phyloP scores from a whole-genome alignment of 2,329 filamentous ascomycete genomes.

The Penicillium capsulatum region DNA sequence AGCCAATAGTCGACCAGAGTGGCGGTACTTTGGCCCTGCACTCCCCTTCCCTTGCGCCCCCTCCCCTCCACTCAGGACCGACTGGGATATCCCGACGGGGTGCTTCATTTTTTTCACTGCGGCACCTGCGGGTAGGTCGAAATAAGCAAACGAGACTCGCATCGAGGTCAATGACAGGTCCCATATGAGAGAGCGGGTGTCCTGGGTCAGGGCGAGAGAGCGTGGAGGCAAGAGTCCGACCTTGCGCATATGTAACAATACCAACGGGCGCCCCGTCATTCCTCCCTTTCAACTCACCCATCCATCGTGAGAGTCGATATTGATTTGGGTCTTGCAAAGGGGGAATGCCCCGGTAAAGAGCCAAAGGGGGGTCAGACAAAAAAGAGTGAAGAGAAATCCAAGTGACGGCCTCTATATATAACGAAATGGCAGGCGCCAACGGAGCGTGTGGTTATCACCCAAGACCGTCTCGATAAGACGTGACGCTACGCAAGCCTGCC shows the following conservation, averaged over 20 bases:
- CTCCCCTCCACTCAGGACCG: slow-evolving; percentile 4
- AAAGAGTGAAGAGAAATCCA: not conserved
- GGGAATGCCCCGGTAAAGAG: too few relatives aligned
- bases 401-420: slow-evolving; percentile 9
- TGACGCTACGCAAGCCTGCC: slow-evolving; percentile 16
- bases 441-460: slow-evolving; percentile 21
- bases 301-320: too few relatives aligned
- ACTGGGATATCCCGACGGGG: not conserved
- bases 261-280: not conserved
- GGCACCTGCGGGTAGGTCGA: slow-evolving; percentile 22
- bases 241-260: slow-evolving; percentile 13
- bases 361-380: not conserved
- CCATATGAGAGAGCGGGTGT: slow-evolving; percentile 10
- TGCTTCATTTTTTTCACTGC: slow-evolving; percentile 14
- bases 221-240: slow-evolving; percentile 14
- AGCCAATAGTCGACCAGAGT: not conserved
- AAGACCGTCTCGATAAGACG: slow-evolving; percentile 25
- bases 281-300: not conserved
- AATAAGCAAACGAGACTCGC: slow-evolving; percentile 1
- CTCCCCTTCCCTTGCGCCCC: not conserved
- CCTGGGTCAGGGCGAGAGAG: slow-evolving; percentile 3
- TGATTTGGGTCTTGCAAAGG: not conserved
- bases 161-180: slow-evolving; percentile 8
- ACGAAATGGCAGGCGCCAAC: slow-evolving; percentile 1
- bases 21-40: slow-evolving; percentile 6